Conservation (phyloP, 768 basidiomycete genomes). For the Lactarius psammicola region DNA sequence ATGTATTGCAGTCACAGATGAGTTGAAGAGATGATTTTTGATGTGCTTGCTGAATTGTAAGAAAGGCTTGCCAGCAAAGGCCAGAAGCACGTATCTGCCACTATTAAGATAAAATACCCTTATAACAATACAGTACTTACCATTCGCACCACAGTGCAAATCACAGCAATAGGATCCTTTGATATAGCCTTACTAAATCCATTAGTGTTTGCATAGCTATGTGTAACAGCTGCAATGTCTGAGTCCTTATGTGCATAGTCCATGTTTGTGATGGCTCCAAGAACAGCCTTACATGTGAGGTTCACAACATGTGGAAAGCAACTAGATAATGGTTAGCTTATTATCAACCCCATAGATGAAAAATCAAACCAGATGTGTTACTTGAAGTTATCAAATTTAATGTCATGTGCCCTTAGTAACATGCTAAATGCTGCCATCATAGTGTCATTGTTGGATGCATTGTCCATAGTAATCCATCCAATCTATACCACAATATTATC, state of each 20-base stretch:
- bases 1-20: constrained; percentile 29
- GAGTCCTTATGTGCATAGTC: too few species aligned
- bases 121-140: too few species aligned
- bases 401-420: constrained; percentile 7
- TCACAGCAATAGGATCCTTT: not conserved
- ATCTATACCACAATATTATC: constrained; percentile 35
- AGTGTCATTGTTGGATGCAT: constrained; percentile 32
- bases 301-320: constrained; percentile 31
- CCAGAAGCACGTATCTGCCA: not conserved
- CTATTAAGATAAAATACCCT: not conserved
- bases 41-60: not conserved
- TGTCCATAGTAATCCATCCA: constrained; percentile 40
- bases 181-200: not conserved
- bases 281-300: constrained; percentile 11
- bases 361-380: not conserved
- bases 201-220: not conserved
- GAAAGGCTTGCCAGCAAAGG: not conserved
- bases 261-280: not conserved
- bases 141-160: too few species aligned
- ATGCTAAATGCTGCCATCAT: constrained; percentile 9
- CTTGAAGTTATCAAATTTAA: constrained; percentile 24
- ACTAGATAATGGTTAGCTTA: constrained; percentile 24
- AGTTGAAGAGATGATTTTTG: constrained; percentile 5
- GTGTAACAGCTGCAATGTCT: too few species aligned
- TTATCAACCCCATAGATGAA: constrained; percentile 13